Base-by-base conservation (phyloP, 1,139 yeast genomes). In the Kurtzmaniella natalensis region DNA sequence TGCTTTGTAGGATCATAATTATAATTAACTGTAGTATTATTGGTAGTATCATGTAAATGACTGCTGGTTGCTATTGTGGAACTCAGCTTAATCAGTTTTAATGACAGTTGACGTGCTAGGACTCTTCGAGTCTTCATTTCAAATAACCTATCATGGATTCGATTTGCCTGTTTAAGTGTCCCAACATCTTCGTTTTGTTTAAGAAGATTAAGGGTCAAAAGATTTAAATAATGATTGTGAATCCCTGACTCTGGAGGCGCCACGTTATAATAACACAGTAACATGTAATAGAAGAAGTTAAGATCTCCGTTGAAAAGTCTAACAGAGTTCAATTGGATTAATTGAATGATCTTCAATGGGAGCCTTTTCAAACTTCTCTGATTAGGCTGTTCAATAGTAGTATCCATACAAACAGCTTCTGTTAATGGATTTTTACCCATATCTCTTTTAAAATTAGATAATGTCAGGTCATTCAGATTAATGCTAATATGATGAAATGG, bases 201-300 rank as follows among this genome's bases (percentile, higher is more conserved):
- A 36, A 65, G 51, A 35, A 69, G 53, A 44, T 69, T 66, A 31
- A 68, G 48, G 18, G 56, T 60, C 18, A 69, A 45, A 18, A 69
- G 46, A 14, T 58, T 55, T 9, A 63, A 47, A 43, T 59, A 69
- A 46, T 69, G 74, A 38, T 66, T 68, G 38, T 64, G 61, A 14
- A 55, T 41, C 31, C 43, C 45, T 14, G 46, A 45, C 8, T 51
- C 52, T 10, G 40, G 38, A 1, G 73, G 73, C 4, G 59, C 51
- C 20, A 51, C 44, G 37, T 69, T 69, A 35, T 49, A 58, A 44
- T 69, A 69, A 40, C 72, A 69, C 8, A 72, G 64, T 30, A 59
- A 45, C 61, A 64, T 61, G 47, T 69, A 69, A 41, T 61, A 65
- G 42, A 56, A 65, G 23, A 64, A 48, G 30, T 55, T 51, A 37